Base-by-base conservation (phyloP, 2,329 filamentous ascomycete species). In the Colletotrichum gigasporum region DNA sequence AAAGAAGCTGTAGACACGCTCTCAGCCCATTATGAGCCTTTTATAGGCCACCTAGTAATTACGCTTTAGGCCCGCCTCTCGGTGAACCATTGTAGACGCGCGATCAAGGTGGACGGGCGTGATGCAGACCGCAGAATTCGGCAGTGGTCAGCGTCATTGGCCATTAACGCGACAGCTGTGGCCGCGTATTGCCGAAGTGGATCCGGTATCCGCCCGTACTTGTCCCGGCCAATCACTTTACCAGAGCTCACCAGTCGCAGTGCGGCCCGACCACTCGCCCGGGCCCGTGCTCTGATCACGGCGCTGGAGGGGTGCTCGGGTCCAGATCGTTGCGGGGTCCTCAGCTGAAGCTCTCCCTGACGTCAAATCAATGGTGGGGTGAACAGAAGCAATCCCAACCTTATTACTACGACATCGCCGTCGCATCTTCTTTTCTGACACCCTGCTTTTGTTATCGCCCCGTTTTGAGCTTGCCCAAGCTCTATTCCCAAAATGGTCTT, bases 401-500 rank as follows among this genome's bases (percentile, higher is more conserved):
- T 35, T 30, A 54, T 28, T 47, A 45, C 11, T 28, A 63, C 47
- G 55, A 42, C 60, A 48, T 20, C 24, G 16, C 35, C 24, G 32
- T 47, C 58, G 51, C 51, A n/a, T 41, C 50, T n/a, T 48, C 24
- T 30, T 24, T 61, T 22, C 10, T 22, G n/a, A 10, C 7, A 2
- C 2, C 14, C 9, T 20, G 18, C 22, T 41, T 5, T n/a, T 14
- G 14, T 50, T 50, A 18, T 26, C 41, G 50, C 34, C 22, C n/a
- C 10, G 34, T 44, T 18, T 7, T 32, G 56, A 50, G 56, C 41
- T 41, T 24, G 11, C 20, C 11, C 0, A 12, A n/a, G 34, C 30
- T 54, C 28, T 18, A 10, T 41, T 9, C n/a, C 16, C 16, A 34
- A 48, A 26, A 65, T 65, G 63, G 63, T 65, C 32, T 83, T 94